Evolutionary conservation across 768 basidiomycete genomes (phyloP), one percentile per base, ranked within the genome.

Genomic region (Collybiopsis confluens): DNA sequence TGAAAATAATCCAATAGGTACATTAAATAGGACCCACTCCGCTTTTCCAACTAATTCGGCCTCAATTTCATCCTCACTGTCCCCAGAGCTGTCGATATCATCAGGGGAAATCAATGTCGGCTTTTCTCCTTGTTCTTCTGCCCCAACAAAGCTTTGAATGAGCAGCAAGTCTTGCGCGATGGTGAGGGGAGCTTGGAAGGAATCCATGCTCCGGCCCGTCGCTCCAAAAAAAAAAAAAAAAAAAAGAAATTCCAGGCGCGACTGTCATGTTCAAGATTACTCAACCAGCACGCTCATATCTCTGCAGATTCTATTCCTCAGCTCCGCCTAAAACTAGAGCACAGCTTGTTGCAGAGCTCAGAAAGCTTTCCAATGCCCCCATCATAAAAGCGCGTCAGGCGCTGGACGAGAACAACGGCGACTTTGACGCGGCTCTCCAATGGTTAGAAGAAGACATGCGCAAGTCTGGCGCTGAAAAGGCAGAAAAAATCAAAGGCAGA

Each of bases 351-450:
- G 88, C 90, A 1, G 83, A 92, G 67, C 80, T 98, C 38, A 83
- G 96, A 58, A 90, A 89, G 68, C 76, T 78, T 61, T 88, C 80
- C 42, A 83, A 85, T 45, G 89, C 93, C 45, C 90, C 94, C 7
- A 83, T 98, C 59, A 75, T 79, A 42, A 92, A 93, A 72, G 96
- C 95, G 27, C 83, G 88, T 35, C 90, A 95, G 66, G 95, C 96
- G 2, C 86, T 98, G 49, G 65, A 69, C 48, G 82, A 85, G 24
- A 78, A 83, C 27, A 79, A 85, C 63, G 88, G 90, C 72, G 81
- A 92, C 67, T 63, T 97, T 50, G 67, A 83, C 15, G 77, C 68
- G 21, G 93, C 96, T 10, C 70, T 95, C 55, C 71, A 75, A 62
- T 98, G 92, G 90, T 79, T 98, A 33, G 72, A 88, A 61, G 78